Percentiles rank a stretch among this genome's conserved stretches.
These are phyloP conservation scores for Verbena officinalis DNA, from an alignment of 257 asterid genomes.

Conservation along the genomic window DNA sequence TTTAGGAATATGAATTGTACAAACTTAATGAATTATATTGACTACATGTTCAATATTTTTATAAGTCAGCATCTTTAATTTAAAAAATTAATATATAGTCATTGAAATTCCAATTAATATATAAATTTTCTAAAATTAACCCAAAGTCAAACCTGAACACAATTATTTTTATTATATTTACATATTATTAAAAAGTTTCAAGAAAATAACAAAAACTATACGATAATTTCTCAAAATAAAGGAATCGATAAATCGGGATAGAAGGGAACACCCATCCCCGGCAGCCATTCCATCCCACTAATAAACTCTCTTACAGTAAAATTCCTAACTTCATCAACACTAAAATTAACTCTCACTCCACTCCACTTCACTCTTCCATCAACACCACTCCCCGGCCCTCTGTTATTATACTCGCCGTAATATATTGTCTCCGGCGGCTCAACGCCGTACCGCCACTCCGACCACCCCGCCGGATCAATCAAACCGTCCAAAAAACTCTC, in stretches of 20 bases:
- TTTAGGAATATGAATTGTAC: no score
- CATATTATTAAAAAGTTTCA: no score
- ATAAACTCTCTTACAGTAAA: constrained; percentile 25
- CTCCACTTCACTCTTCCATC: constrained; percentile 29
- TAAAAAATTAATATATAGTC: no score
- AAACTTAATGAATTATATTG: no score
- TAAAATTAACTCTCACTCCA: constrained; percentile 19
- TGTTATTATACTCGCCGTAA: constrained; percentile 38
- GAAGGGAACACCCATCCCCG: constrained; percentile 18
- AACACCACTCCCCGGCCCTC: constrained; percentile 35
- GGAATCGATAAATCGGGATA: neutral
- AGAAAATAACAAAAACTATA: no score
- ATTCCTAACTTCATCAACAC: neutral
- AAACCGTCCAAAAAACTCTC: constrained; percentile 16
- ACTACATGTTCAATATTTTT: no score
- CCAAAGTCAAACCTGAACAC: no score
- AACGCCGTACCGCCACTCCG: constrained; percentile 1
- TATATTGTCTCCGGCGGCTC: constrained; percentile 33
- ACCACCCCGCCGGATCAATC: constrained; percentile 44
- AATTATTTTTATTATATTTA: no score
- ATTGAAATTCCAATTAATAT: no score
- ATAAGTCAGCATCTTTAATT: no score
- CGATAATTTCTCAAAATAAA: no score
- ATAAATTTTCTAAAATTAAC: no score
- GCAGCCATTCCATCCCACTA: constrained; percentile 20